These are phyloP conservation scores for Globisporangium iwayamae DNA, from an alignment of 352 stramenopile genomes.

Conservation along the genomic window DNA sequence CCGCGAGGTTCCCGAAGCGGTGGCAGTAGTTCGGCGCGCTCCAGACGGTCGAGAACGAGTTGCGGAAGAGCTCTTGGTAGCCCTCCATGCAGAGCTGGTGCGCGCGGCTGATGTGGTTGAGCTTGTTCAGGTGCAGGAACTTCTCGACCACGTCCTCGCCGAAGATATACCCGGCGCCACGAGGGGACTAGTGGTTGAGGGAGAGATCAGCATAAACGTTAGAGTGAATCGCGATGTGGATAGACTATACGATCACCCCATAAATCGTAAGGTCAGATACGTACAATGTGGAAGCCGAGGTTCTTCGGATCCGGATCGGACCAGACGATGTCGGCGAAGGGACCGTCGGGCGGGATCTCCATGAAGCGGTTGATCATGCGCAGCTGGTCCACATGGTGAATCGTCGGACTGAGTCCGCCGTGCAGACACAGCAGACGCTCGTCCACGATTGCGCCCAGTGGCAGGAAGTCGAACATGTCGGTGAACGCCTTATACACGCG, in stretches of 20 bases:
- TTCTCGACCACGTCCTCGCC: constrained; percentile 81
- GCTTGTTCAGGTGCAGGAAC: constrained; percentile 80
- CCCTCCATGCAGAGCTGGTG: constrained; percentile 88
- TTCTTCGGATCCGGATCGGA: constrained; percentile 79
- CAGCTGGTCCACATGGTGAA: constrained; percentile 92
- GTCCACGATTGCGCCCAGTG: constrained; percentile 78
- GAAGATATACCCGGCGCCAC: constrained; percentile 86
- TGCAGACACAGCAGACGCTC: constrained; percentile 64
- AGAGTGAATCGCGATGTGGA: background rate
- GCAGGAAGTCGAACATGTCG: constrained; percentile 77
- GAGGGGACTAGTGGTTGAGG: constrained; percentile 38
- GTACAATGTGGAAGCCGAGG: constrained; percentile 81
- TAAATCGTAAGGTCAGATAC: background rate
- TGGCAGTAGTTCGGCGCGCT: constrained; percentile 89
- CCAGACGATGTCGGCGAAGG: constrained; percentile 84
- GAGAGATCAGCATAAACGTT: background rate
- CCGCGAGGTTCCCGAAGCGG: constrained; percentile 71
- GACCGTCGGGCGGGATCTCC: constrained; percentile 73
- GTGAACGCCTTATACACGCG: constrained; percentile 78
- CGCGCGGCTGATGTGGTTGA: constrained; percentile 73
- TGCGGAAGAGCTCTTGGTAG: constrained; percentile 72
- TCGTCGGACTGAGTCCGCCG: constrained; percentile 57
- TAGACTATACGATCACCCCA: background rate
- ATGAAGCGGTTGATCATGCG: constrained; percentile 81
- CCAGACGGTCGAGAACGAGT: constrained; percentile 82